Base-by-base conservation (phyloP, 176 grass and related monocot species). In the Metroxylon sagu region DNA sequence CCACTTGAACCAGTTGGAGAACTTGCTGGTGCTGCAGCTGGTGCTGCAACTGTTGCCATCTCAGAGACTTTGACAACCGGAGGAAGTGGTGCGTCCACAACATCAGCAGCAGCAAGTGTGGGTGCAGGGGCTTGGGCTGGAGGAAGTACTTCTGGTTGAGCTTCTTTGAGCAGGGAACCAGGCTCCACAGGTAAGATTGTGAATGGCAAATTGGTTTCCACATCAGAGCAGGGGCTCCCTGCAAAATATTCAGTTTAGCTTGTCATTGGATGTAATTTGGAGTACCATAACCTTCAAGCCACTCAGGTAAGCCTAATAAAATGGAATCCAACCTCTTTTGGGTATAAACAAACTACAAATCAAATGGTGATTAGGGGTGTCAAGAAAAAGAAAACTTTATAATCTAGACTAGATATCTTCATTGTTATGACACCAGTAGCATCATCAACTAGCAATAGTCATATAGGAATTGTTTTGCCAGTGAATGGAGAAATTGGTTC, bases 141-240 rank as follows among this genome's bases (percentile, higher is more conserved):
- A 23, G 93, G 79, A 70, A 83, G 30, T 35, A 69, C 56, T 3
- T 85, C 87, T 2, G 70, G 78, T 7, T 27, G 54, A 0, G 82
- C 93, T 14, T 77, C 6, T 21, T 59, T 21, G 3, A 85, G 65
- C 68, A 92, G 64, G 56, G 69, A 61, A 31, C 93, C 93, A 4
- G 87, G 84, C 28, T 80, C 39, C 49, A 79, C 71, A 2, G 84
- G 54, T 56, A 85, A 56, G 60, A 88, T 92, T 6, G 87, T 59
- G 81, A 80, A 98, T 54, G 69, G 71, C 61, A 92, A 56, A 25
- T 98, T 85, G 55, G 73, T 64, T 25, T 26, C 73, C 53, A 72
- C 6, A 57, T 89, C 83, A 19, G 79, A 79, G 77, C 90, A 95
- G 29, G 85, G 90, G 55, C 85, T 95, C 74, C 49, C 90, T 95